Evolutionary conservation across 257 asterid genomes (phyloP), one percentile per base, ranked within the genome.

Genomic region (Verbascum thapsus): DNA sequence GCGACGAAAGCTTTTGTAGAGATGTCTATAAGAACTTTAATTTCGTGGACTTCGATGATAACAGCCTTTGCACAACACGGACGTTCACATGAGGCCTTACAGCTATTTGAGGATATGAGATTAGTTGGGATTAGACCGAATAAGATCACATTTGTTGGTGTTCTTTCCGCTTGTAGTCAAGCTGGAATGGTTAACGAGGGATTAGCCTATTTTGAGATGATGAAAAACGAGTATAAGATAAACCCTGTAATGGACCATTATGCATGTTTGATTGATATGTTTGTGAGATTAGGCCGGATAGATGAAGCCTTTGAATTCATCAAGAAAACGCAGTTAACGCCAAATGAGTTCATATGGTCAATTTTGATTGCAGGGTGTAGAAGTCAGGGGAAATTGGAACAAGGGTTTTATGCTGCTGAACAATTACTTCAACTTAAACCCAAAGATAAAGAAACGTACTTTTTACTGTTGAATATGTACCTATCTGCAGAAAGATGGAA

Each of bases 1-100:
- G 89, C 97, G 19, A 71, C 81, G 75, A 86, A 76, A 74, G 96
- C 96, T 43, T 89, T 92, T 74, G 66, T 83, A 6, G 98, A 92
- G 69, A 88, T 88, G 96, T 38, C 89, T 1, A 67, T 55, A 37
- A 73, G 98, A 76, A 89, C 96, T 8, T 73, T 92, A 64, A 87
- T 92, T 50, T 86, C 96, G 1, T 92, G 98, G 97, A 92, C 97
- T 22, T 83, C 97, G 42, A 85, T 88, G 94, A 87, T 92, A 44
- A 73, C 83, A 0, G 86, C 95, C 3, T 81, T 80, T 50, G 85
- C 95, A 15, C 95, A 88, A 45, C 90, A 92, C 20, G 96, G 97
- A 23, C 74, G 39, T 32, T 59, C 95, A 3, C 71, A 63, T 39
- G 90, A 82, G 62, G 96, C 97, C 0, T 72, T 92, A 30, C 79